Evolutionary conservation across 306 rosid species (phyloP), one percentile per base, ranked within the genome.

Genomic region (Argentina anserina): DNA sequence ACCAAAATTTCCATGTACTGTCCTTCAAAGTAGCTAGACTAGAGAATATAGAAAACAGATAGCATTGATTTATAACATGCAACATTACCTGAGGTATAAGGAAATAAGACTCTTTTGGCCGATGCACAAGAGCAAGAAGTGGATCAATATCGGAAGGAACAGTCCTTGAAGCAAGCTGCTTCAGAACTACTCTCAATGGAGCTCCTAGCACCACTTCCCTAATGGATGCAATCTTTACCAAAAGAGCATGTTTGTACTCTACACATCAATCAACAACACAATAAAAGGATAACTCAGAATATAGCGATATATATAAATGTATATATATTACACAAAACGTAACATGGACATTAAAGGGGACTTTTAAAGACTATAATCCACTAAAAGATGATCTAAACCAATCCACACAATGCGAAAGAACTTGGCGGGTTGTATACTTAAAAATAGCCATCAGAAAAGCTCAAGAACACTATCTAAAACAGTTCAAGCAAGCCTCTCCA

Each of bases 131-230:
- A 74, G 97, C 92, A 70, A 89, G 91, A 81, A 85, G 88, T 25
- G 76, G 80, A 72, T 78, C 86, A 66, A 84, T 26, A 77, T 79
- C 80, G 0, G 86, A 70, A 67, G 85, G 87, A 86, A 81, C 79
- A 41, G 77, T 83, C 76, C 92, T 91, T 0, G 78, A 78, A 80
- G 83, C 86, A 69, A 94, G 96, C 60, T 85, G 86, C 77, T 89
- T 82, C 62, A 94, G 83, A 83, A 89, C 75, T 68, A 85, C 82
- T 88, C 95, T 82, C 75, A 94, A 73, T 42, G 98, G 98, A 75
- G 98, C 97, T 53, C 98, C 98, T 55, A 94, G 95, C 77, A 94
- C 97, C 50, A 89, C 96, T 81, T 89, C 95, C 83, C 98, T 89
- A 40, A 91, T 77, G 50, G 98, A 94, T 67, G 98, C 96, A 81